Base-by-base conservation (phyloP, 495 filamentous ascomycete genomes). In the Penicillium ucsense region DNA sequence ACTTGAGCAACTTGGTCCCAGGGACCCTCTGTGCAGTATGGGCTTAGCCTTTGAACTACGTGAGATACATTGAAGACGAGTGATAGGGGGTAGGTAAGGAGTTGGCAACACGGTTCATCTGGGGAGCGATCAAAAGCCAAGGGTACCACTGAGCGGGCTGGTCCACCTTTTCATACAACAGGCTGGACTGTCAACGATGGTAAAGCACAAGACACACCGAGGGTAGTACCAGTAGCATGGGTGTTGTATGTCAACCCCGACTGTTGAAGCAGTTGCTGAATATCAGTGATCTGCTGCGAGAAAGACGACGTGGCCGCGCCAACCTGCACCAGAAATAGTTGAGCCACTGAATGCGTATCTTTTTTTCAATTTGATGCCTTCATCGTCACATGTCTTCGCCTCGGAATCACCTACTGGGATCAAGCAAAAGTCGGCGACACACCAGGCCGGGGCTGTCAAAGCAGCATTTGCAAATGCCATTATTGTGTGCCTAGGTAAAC, bases 161-260 rank as follows among this genome's bases (percentile, higher is more conserved):
- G 20, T 20, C 20, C 20, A 20, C 20, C 2, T 20, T 20, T 20
- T 20, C 20, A 20, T 20, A 20, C 20, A 20, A 2, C 20, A 20
- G 20, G 2, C 20, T 20, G 2, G 2, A 20, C 20, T 1, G 20
- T 20, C 20, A 20, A 20, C 6, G 30, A 43, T 35, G 33, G 38
- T 10, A 31, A 9, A 41, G 6, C 4, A 10, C 4, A 30, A 9
- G 6, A 31, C 45, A 1, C 65, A 91, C 87, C 86, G 41, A 95
- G 74, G 0, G 85, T 91, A 0, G 89, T 94, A 5, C 89, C 89
- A 10, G 84, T 85, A 6, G 84, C 83, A 59, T 92, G 87, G 85
- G 94, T 88, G 42, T 75, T 74, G 54, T 83, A 86, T 43, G 72
- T 79, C 55, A 95, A 56, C 1, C 84, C 85, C 50, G 81, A 85